These are phyloP conservation scores for Boletellus sp. DNA, from an alignment of 768 basidiomycete species.

Conservation along the genomic window DNA sequence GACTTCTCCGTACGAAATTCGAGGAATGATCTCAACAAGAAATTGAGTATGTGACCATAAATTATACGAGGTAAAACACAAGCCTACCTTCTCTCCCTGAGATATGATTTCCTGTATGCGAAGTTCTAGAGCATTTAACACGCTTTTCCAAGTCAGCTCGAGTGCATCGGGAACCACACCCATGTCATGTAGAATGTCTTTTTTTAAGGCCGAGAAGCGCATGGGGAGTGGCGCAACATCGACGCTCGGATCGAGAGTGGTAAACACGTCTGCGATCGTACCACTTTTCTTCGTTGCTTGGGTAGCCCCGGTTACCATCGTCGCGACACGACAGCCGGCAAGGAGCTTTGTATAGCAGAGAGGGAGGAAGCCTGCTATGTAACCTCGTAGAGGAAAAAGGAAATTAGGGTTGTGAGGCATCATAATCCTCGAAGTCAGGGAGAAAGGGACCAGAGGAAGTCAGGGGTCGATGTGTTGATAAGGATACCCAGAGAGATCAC, in stretches of 20 bases:
- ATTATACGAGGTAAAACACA: background rate
- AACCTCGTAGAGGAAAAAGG: background rate
- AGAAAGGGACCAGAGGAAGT: no score
- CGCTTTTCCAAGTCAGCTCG: constrained; percentile 50
- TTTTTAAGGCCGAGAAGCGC: constrained; percentile 61
- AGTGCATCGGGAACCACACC: constrained; percentile 24
- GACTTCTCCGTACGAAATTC: constrained; percentile 43
- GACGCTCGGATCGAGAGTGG: constrained; percentile 39
- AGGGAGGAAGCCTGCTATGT: background rate
- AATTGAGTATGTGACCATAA: background rate
- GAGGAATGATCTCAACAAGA: constrained; percentile 46
- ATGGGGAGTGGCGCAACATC: constrained; percentile 42
- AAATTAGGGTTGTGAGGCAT: background rate
- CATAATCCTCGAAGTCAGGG: no score
- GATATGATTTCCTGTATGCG: constrained; percentile 46
- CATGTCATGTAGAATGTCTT: constrained; percentile 43
- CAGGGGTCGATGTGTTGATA: no score
- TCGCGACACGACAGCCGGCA: background rate
- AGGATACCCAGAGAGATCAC: no score
- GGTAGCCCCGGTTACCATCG: constrained; percentile 10
- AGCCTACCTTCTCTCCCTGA: constrained; percentile 45
- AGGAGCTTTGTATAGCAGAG: background rate
- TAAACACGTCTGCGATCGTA: constrained; percentile 47
- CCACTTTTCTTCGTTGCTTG: constrained; percentile 27
- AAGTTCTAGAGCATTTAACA: constrained; percentile 46